Evolutionary conservation across 345 rosid species (phyloP), one percentile per base, ranked within the genome.

Genomic region (Punica granatum): DNA sequence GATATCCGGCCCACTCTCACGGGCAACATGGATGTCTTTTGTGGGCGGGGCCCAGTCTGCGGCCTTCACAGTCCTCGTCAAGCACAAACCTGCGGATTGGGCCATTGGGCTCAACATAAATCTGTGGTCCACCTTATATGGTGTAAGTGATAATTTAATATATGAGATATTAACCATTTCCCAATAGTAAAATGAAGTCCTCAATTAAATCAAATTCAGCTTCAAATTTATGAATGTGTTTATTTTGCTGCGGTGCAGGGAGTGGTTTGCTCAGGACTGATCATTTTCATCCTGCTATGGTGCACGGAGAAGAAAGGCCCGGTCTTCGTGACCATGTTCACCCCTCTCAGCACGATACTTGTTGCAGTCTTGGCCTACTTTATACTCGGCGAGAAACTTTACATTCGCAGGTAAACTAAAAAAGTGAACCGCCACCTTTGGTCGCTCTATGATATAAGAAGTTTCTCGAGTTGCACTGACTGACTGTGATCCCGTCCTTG

Each of bases 1-100:
- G 88, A 66, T 84, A 86, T 65, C 89, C 89, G 6, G 89, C 95
- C 12, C 91, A 43, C 74, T 88, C 11, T 88, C 95, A 3, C 75
- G 86, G 62, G 76, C 91, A 2, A 67, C 95, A 15, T 84, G 91
- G 91, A 88, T 86, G 82, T 74, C 78, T 70, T 74, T 81, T 1
- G 32, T 83, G 1, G 91, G 91, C 60, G 91, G 85, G 19, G 83
- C 79, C 16, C 89, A 86, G 43, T 86, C 89, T 0, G 95, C 91
- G 3, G 74, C 77, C 51, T 88, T 73, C 73, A 74, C 94, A 0
- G 85, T 69, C 23, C 77, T 81, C 46, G 67, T 79, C 4, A 67
- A 77, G 31, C 90, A 80, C 68, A 77, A 65, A 63, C 68, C 65
- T 46, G 77, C 76, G 44, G 83, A 82, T 16, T 88, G 95, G 95